A percentile compares a stretch with the other conserved stretches of the same genome.
These are phyloP conservation scores for Cryptosporidium xiaoi DNA, from an alignment of 169 alveolate genomes.

Conservation along the genomic window DNA sequence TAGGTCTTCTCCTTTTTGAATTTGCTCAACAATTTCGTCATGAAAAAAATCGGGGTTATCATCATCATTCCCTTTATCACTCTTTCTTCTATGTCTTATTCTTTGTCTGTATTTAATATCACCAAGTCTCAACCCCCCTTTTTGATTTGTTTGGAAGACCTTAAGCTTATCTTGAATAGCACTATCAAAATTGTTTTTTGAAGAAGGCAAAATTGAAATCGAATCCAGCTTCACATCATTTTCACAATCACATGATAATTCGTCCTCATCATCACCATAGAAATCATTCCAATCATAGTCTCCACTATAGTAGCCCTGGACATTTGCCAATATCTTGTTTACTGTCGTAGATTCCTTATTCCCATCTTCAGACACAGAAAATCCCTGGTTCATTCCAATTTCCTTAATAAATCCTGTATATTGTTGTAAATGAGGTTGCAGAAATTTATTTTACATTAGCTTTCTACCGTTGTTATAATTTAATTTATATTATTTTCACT, in stretches of 20 bases:
- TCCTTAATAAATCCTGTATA: too few relatives aligned
- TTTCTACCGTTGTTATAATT: neutral
- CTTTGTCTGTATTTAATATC: slow-evolving; percentile 65
- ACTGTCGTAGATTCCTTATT: slow-evolving; percentile 35
- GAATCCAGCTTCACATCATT: slow-evolving; percentile 51
- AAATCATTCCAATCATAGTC: slow-evolving; percentile 74
- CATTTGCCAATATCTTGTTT: slow-evolving; percentile 66
- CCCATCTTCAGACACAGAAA: neutral
- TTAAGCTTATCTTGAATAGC: slow-evolving; percentile 52
- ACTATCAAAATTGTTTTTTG: slow-evolving; percentile 22
- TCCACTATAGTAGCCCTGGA: slow-evolving; percentile 69
- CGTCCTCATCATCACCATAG: slow-evolving; percentile 68
- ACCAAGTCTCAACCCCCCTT: slow-evolving; percentile 20
- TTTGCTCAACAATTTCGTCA: slow-evolving; percentile 69
- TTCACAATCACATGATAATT: slow-evolving; percentile 48
- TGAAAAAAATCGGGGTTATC: slow-evolving; percentile 51
- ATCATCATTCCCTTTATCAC: slow-evolving; percentile 56
- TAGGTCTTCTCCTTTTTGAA: slow-evolving; percentile 35
- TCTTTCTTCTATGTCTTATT: slow-evolving; percentile 46
- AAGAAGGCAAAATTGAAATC: slow-evolving; percentile 14
- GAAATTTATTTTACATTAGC: neutral
- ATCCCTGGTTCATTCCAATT: too few relatives aligned
- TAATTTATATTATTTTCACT: too few relatives aligned
- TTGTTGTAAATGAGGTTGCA: too few relatives aligned
- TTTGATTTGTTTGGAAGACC: slow-evolving; percentile 21